A percentile compares a stretch with the other conserved stretches of the same genome.
phyloP scores from a whole-genome alignment of 495 filamentous ascomycete genomes.

The Viridothelium virens region DNA sequence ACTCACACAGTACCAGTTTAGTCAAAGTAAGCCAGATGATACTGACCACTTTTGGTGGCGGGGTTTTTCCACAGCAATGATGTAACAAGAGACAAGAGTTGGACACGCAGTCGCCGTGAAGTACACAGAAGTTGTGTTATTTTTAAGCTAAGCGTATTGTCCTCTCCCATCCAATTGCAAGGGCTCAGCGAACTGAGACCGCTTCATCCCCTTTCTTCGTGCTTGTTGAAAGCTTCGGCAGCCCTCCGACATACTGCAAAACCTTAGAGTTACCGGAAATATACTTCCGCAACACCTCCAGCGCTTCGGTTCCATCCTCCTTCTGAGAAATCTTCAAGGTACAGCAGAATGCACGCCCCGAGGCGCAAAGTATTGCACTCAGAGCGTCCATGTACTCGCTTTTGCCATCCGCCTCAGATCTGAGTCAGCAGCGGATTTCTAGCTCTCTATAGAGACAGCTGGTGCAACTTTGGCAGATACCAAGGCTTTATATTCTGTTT shows the following conservation, averaged over 20 bases:
- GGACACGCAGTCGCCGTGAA: no score
- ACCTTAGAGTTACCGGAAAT: slow-evolving; percentile 84
- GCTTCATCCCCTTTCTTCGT: slow-evolving; percentile 14
- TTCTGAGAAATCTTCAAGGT: slow-evolving; percentile 95
- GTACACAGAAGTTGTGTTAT: no score
- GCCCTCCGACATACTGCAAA: slow-evolving; percentile 76
- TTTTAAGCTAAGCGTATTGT: no score
- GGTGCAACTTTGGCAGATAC: slow-evolving; percentile 55
- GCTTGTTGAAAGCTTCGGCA: slow-evolving; percentile 66
- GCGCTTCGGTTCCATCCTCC: slow-evolving; percentile 77
- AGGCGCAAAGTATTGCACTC: slow-evolving; percentile 87
- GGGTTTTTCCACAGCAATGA: no score
- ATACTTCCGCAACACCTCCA: slow-evolving; percentile 82
- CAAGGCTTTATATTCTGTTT: slow-evolving; percentile 90
- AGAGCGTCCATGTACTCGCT: slow-evolving; percentile 94
- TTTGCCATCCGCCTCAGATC: slow-evolving; percentile 52
- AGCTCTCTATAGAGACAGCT: slow-evolving; percentile 51
- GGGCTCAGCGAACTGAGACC: neutral
- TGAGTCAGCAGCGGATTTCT: slow-evolving; percentile 54
- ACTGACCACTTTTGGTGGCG: no score
- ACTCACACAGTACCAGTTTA: no score
- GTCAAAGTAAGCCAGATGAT: no score
- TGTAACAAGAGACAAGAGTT: no score
- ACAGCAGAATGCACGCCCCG: slow-evolving; percentile 89
- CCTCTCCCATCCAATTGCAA: neutral